Base-by-base conservation (phyloP, 371 early-diverging fungal genomes). In the Apophysomyces elegans region DNA sequence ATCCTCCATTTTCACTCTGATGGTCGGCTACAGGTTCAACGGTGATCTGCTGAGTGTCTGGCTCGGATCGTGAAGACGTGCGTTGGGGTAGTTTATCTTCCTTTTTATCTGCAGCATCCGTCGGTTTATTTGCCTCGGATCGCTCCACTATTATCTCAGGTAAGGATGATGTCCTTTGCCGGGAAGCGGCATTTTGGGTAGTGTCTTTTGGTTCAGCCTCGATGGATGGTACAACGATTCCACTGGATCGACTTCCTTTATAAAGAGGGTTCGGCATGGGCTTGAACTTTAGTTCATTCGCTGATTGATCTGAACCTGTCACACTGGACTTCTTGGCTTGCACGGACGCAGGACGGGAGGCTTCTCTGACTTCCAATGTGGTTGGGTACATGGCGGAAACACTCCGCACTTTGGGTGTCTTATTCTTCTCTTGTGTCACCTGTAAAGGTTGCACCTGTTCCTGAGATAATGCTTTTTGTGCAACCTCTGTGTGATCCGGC, bases 1-100 rank as follows among this genome's bases (percentile, higher is more conserved):
- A 58, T 37, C 59, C 44, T 38, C 60, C 56, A 18, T 59, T n/a
- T 37, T 65, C 37, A 61, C 61, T 26, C 58, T 54, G 16, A 2
- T 50, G n/a, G 1, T 50, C 54, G 16, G 9, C 9, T 21, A n/a
- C n/a, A 2, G 21, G 7, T 21, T 50, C 54, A 21, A 26, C 11
- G 16, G 7, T 21, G 11, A 21, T 7, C 7, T 50, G 54, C 21
- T 50, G 21, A 21, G 11, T 50, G 3, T 16, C 54, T 1, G 21
- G 5, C 21, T 18, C 54, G 0, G 54, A 11, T 21, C 5, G 16
- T 9, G 21, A n/a, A 5, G 21, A 26, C 21, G 21, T 45, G n/a
- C 16, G n/a, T 18, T 45, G 6, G 5, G 46, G 12, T 45, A 45
- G n/a, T 1, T n/a, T 18, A 13, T 45, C 46, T 7, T 50, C 18